These are phyloP conservation scores for Hordeum marinum DNA, from an alignment of 176 grass and related monocot species.

Conservation along the genomic window DNA sequence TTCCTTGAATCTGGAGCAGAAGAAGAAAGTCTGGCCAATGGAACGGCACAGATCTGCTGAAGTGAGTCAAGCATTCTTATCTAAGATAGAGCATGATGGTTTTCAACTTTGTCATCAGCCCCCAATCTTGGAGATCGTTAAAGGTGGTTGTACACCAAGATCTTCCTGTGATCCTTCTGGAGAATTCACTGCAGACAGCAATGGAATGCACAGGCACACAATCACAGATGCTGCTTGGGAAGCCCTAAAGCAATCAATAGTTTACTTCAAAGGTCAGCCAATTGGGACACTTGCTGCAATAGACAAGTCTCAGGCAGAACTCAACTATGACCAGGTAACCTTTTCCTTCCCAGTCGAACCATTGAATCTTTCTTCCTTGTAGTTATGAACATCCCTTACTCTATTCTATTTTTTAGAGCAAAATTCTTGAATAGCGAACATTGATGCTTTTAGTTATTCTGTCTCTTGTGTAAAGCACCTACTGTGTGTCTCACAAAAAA, in stretches of 20 bases:
- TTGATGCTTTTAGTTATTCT: constrained; percentile 2
- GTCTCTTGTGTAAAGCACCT: constrained; percentile 3
- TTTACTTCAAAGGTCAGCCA: constrained; percentile 61
- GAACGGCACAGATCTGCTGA: constrained; percentile 60
- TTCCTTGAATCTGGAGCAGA: constrained; percentile 42
- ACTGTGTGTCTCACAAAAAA: background rate
- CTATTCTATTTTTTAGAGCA: background rate
- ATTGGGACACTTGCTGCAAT: constrained; percentile 86
- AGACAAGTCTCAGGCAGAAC: constrained; percentile 65
- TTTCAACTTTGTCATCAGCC: constrained; percentile 1
- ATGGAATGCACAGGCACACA: constrained; percentile 28
- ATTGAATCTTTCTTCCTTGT: background rate
- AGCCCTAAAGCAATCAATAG: constrained; percentile 54
- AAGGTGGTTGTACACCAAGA: constrained; percentile 20
- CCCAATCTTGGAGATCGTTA: constrained; percentile 23
- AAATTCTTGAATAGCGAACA: background rate
- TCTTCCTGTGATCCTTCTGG: constrained; percentile 5
- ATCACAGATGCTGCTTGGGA: constrained; percentile 76
- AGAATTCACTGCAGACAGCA: constrained; percentile 26
- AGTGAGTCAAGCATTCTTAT: constrained; percentile 23
- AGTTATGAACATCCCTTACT: background rate
- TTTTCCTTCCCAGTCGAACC: constrained; percentile 24
- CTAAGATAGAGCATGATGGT: constrained; percentile 24
- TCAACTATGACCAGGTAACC: constrained; percentile 91
- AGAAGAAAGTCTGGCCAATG: constrained; percentile 36